These are phyloP conservation scores for Colletotrichum shisoi DNA, from an alignment of 2,329 filamentous ascomycete species.

Conservation along the genomic window DNA sequence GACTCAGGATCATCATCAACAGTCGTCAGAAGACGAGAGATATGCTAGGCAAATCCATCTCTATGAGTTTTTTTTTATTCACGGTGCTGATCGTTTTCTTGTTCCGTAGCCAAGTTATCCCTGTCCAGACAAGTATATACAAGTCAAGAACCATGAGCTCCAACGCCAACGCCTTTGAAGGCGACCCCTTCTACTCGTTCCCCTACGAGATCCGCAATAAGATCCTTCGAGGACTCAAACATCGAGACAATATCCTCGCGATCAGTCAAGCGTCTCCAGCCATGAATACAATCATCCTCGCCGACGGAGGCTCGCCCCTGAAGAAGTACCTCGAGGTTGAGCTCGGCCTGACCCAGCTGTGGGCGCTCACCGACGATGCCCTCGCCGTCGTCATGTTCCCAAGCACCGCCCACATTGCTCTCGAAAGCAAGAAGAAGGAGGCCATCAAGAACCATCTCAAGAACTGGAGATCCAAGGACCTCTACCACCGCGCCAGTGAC, in stretches of 20 bases:
- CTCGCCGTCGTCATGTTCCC: neutral
- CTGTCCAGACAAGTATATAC: neutral
- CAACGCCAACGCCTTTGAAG: neutral
- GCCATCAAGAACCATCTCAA: neutral
- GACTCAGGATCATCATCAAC: too few relatives aligned
- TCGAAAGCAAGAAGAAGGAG: neutral
- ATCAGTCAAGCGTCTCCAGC: neutral
- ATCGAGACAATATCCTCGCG: neutral
- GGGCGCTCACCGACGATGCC: neutral
- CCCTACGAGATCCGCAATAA: neutral
- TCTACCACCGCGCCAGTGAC: neutral
- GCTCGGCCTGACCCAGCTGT: neutral
- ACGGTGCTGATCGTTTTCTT: neutral
- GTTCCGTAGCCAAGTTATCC: fast-evolving
- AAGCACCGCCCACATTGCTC: neutral
- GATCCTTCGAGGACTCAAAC: neutral
- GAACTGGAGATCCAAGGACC: neutral
- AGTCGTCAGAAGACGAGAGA: neutral
- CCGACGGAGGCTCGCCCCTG: neutral
- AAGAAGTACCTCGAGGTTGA: neutral
- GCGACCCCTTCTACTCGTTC: neutral
- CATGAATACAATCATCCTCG: neutral
- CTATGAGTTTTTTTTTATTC: too few relatives aligned
- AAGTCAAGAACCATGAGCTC: neutral
- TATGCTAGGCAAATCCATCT: neutral